Base-by-base conservation (phyloP, 805 yeast species). In the Brettanomyces anomalus region DNA sequence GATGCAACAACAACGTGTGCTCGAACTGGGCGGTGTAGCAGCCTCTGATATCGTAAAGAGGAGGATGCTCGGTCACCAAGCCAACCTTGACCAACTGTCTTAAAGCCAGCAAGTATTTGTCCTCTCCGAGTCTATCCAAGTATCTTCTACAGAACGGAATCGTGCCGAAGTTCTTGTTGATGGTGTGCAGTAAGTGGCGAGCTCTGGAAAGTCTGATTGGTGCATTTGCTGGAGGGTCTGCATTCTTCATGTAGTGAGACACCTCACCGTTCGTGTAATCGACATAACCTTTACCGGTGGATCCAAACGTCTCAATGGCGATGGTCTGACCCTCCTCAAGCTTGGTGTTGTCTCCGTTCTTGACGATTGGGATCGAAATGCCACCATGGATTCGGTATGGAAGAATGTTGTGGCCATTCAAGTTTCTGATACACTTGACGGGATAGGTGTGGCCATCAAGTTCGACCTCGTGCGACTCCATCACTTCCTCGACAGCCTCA, bases 301-400 rank as follows among this genome's bases (percentile, higher is more conserved):
- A 77, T 11, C 98, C 98, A 58, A 93, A 93, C 3, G 99, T 93
- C 67, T 93, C 99, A 57, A 93, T 90, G 47, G 99, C 99, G 70
- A 86, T 90, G 2, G 87, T 81, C 64, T 93, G 98, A 49, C 96
- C 96, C 68, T 93, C 99, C 63, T 93, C 99, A 96, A 93, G 90
- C 72, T 90, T 90, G 10, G 97, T 93, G 62, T 76, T 76, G 61
- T 93, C 98, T 6, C 88, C 90, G 55, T 85, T 85, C 55, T 89
- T 83, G 31, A 93, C 95, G 55, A 93, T 93, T 15, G 99, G 99
- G 38, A 93, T 97, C 20, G 94, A 80, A 63, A 93, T 93, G 49
- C 96, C 97, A 35, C 89, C 93, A 63, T 93, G 99, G 56, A 93
- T 93, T 42, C 69, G 71, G 64, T 71, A 89, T 43, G 81, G 89